Evolutionary conservation across 2,329 filamentous ascomycete species (phyloP).

Genomic region (Ophiostoma populinum): DNA sequence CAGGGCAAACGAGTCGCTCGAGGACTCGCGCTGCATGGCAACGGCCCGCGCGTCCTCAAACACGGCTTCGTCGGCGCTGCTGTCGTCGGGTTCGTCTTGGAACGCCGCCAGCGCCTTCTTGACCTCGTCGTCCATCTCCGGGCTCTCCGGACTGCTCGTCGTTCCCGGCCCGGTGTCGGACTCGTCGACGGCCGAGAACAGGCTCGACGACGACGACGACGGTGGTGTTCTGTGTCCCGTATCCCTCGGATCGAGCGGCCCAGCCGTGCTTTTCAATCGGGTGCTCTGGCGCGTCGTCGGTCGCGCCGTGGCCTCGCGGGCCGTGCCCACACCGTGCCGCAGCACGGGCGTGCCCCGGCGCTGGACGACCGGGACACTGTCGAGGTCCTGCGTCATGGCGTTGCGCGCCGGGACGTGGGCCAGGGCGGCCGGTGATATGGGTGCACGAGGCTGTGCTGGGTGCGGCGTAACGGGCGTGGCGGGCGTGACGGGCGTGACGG

Average conservation of each 20-base stretch:
- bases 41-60: background rate
- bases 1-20: constrained; percentile 6
- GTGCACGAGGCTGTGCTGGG: background rate
- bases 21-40: background rate
- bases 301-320: too few species aligned
- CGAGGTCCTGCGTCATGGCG: constrained; percentile 1
- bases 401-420: background rate
- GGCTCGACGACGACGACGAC: constrained; percentile 4
- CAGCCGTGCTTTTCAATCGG: too few species aligned
- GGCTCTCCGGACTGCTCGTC: background rate
- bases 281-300: too few species aligned
- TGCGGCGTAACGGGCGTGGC: background rate
- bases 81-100: background rate
- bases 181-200: constrained; percentile 8
- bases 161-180: constrained; percentile 1
- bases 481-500: background rate
- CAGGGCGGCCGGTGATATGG: background rate
- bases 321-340: too few species aligned
- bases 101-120: too few species aligned
- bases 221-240: too few species aligned
- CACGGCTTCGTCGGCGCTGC: background rate
- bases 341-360: background rate
- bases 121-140: too few species aligned
- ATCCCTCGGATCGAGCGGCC: too few species aligned
- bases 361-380: constrained; percentile 1